Evolutionary conservation across 306 rosid genomes (phyloP), one percentile per base, ranked within the genome.

Genomic region (Ochetophila trinervis): DNA sequence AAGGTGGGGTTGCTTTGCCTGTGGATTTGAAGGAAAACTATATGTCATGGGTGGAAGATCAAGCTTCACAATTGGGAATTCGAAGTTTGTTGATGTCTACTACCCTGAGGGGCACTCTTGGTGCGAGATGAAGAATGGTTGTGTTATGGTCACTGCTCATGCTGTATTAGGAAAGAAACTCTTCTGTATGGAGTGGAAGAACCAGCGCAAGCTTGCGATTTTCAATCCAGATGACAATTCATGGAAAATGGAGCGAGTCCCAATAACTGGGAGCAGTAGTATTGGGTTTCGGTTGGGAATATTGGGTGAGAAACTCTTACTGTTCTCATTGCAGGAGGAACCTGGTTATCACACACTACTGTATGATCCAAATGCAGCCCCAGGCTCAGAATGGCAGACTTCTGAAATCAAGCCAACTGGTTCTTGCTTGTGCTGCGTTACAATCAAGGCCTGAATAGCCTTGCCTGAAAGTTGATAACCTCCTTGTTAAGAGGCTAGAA

Each of bases 31-130:
- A 51, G 99, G 96, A 16, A 93, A 90, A 81, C 88, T 90, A 65
- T 93, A 93, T 66, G 96, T 93, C 34, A 88, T 93, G 99, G 95
- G 99, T 13, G 99, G 99, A 74, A 86, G 99, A 79, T 93, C 99
- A 30, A 93, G 78, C 83, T 88, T 87, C 68, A 93, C 96, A 10
- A 93, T 90, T 70, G 99, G 99, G 50, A 81, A 93, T 50, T 93
- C 97, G 14, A 93, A 83, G 87, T 93, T 53, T 42, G 91, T 93
- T 49, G 99, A 93, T 54, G 85, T 93, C 18, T 93, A 93, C 67
- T 55, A 81, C 71, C 86, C 97, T 0, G 78, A 86, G 84, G 81
- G 49, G 66, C 94, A 77, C 48, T 57, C 55, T 5, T 93, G 99
- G 99, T 50, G 83, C 36, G 90, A 93, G 89, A 90, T 86, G 91